Conservation (phyloP, 768 basidiomycete species). For the Kwoniella dendrophila region DNA sequence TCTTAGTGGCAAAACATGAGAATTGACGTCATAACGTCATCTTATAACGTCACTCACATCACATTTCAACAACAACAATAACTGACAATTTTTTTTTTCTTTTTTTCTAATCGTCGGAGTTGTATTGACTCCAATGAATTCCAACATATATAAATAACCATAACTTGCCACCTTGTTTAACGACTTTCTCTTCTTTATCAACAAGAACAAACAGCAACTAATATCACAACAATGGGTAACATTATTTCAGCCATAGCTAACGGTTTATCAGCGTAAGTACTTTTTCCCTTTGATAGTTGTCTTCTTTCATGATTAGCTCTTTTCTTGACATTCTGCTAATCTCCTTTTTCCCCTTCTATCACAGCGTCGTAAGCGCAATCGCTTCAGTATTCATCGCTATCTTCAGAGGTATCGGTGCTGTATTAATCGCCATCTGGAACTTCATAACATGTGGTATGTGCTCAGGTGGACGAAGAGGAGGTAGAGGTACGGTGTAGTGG, state of each 20-base stretch:
- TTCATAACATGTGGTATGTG: constrained; percentile 47
- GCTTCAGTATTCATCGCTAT: constrained; percentile 42
- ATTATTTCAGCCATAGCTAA: constrained; percentile 39
- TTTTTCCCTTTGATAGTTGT: not conserved
- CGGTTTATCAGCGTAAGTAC: constrained; percentile 10
- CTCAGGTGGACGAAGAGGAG: constrained; percentile 42
- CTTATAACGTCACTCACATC: not conserved
- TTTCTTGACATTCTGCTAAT: not conserved
- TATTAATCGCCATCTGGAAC: constrained; percentile 44
- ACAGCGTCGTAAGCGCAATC: constrained; percentile 33
- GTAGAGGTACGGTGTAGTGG: constrained; percentile 43
- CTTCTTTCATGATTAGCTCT: constrained; percentile 3
- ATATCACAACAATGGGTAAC: constrained; percentile 38
- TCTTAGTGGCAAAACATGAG: not conserved
- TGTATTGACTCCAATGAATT: not conserved
- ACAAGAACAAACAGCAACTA: constrained; percentile 3
- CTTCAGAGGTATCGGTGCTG: constrained; percentile 43
- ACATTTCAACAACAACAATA: not conserved
- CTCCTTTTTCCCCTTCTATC: not conserved
- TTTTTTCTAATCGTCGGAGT: too few relatives aligned
- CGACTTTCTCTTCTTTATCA: not conserved
- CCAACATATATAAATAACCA: constrained; percentile 3
- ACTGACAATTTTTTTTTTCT: too few relatives aligned
- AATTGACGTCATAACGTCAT: constrained; percentile 4
- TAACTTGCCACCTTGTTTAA: constrained; percentile 3